Conservation (phyloP, 148 eudicot species). For the Fagopyrum homotropicum region DNA sequence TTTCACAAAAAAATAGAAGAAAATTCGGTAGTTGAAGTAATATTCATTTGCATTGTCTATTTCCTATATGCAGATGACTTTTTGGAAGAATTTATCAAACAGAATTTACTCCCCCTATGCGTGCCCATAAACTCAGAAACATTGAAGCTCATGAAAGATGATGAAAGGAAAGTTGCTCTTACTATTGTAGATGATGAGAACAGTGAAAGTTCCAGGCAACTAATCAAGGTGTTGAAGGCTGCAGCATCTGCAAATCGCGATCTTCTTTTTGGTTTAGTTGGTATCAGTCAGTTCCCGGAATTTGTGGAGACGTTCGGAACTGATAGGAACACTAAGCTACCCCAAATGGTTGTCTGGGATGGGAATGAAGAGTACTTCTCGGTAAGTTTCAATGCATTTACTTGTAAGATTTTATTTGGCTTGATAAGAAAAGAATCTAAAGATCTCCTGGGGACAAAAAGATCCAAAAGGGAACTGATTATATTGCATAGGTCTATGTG, state of each 20-base stretch:
- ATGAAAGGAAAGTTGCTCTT: conserved; percentile 77
- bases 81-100: conserved; percentile 76
- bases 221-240: conserved; percentile 61
- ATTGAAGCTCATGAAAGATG: conserved; percentile 61
- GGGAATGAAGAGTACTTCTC: conserved; percentile 79
- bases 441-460: not conserved
- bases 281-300: conserved; percentile 61
- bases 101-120: conserved; percentile 67
- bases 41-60: not conserved
- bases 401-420: not conserved
- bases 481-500: not conserved
- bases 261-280: conserved; percentile 75
- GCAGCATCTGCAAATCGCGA: conserved; percentile 98
- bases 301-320: conserved; percentile 75
- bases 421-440: not conserved
- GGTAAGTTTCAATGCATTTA: conserved; percentile 36
- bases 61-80: conserved; percentile 46
- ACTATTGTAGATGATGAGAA: conserved; percentile 65
- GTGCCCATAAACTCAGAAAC: conserved; percentile 67
- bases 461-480: not conserved
- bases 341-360: conserved; percentile 97
- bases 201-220: conserved; percentile 48
- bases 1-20: not conserved
- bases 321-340: conserved; percentile 46
- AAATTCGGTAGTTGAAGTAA: not conserved